phyloP scores from a whole-genome alignment of 1,284 basidiomycete species.

The Moesziomyces antarcticus region DNA sequence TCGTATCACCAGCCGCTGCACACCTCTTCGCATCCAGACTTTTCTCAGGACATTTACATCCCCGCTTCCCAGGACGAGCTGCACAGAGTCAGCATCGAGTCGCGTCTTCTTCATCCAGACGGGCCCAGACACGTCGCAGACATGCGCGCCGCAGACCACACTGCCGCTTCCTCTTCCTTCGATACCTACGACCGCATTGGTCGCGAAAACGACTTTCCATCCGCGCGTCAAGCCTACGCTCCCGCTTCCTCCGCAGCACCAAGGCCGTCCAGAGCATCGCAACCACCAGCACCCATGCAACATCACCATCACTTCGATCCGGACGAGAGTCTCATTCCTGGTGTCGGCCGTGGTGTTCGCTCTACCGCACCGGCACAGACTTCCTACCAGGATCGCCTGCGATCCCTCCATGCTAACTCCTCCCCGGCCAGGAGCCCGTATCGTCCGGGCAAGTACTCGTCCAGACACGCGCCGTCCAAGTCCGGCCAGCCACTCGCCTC shows the following conservation, averaged over 20 bases:
- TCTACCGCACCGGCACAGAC: conserved; percentile 19
- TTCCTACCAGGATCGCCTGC: conserved; percentile 28
- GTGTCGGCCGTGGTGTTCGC: conserved; percentile 48
- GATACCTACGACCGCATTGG: conserved; percentile 53
- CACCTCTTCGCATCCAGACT: conserved; percentile 17
- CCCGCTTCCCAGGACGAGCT: conserved; percentile 42
- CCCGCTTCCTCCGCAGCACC: neutral
- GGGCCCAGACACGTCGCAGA: conserved; percentile 19
- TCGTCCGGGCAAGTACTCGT: conserved; percentile 31
- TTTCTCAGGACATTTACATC: conserved; percentile 45
- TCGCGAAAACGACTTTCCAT: conserved; percentile 27
- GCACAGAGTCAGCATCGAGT: conserved; percentile 40
- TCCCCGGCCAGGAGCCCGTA: conserved; percentile 36
- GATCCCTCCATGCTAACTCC: conserved; percentile 19
- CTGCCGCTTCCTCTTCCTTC: conserved; percentile 33
- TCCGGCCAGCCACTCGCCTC: conserved; percentile 10
- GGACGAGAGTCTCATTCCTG: conserved; percentile 52
- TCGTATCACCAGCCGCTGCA: conserved; percentile 34
- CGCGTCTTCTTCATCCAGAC: conserved; percentile 25
- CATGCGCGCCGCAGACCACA: conserved; percentile 20
- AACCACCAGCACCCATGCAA: neutral
- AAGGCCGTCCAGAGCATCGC: conserved; percentile 9
- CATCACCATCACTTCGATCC: conserved; percentile 7
- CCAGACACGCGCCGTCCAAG: conserved; percentile 3
- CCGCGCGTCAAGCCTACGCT: conserved; percentile 5